These are phyloP conservation scores for Eustoma russellianum DNA, from an alignment of 257 asterid genomes.

Conservation along the genomic window DNA sequence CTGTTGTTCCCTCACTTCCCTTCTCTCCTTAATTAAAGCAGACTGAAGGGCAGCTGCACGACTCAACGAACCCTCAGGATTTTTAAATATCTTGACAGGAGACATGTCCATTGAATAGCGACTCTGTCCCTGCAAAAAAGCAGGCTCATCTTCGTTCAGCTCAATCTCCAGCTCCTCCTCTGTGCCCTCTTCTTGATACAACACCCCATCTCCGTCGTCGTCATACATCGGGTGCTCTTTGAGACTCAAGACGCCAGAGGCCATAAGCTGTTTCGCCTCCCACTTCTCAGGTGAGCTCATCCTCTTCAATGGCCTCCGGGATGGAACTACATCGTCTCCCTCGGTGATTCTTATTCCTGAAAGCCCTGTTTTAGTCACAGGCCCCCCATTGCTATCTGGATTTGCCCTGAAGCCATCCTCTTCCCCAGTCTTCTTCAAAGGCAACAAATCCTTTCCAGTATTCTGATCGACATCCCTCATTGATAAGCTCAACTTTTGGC, in stretches of 20 bases:
- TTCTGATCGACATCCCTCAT: constrained; percentile 98
- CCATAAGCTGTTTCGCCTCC: constrained; percentile 92
- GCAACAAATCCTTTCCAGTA: constrained; percentile 71
- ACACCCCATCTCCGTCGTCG: constrained; percentile 69
- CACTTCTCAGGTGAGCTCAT: constrained; percentile 97
- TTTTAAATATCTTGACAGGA: constrained; percentile 89
- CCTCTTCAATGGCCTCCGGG: constrained; percentile 74
- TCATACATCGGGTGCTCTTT: constrained; percentile 75
- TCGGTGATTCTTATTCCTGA: constrained; percentile 66
- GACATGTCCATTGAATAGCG: constrained; percentile 77
- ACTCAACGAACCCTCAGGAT: constrained; percentile 90
- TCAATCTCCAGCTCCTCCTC: constrained; percentile 95
- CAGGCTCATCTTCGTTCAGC: constrained; percentile 87
- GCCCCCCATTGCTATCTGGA: constrained; percentile 44
- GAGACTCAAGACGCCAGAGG: constrained; percentile 71
- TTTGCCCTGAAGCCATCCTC: constrained; percentile 42
- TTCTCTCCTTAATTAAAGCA: constrained; percentile 82
- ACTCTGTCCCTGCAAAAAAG: constrained; percentile 80
- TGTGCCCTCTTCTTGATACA: constrained; percentile 87
- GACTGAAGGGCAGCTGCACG: constrained; percentile 96
- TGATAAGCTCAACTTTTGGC: constrained; percentile 72
- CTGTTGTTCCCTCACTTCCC: constrained; percentile 94
- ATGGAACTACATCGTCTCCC: constrained; percentile 52
- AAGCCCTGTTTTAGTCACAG: constrained; percentile 59
- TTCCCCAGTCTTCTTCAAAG: constrained; percentile 58